Percentiles rank a stretch among this genome's conserved stretches.
Evolutionary conservation across 768 basidiomycete species (phyloP).

Genomic region (Leucocoprinus sp.): DNA sequence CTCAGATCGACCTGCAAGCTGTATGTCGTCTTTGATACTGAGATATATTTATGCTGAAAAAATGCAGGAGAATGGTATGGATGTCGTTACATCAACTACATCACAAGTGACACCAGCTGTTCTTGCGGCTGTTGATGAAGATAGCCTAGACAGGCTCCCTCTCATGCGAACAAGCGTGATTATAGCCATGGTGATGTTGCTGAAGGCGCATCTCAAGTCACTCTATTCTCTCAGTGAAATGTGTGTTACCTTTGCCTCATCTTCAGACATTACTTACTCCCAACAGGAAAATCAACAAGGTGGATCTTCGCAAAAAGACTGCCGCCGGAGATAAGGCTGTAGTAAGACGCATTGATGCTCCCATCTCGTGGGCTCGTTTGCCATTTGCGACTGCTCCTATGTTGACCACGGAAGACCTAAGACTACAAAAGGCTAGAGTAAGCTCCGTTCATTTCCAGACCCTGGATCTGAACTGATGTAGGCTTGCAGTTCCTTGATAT

Average conservation of each 20-base stretch:
- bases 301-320: constrained; percentile 81
- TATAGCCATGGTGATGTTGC: constrained; percentile 76
- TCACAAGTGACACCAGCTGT: background rate
- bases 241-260: constrained; percentile 37
- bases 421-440: constrained; percentile 57
- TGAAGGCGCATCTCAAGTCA: constrained; percentile 79
- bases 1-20: constrained; percentile 9
- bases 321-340: constrained; percentile 81
- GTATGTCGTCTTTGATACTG: too few relatives aligned
- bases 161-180: constrained; percentile 65
- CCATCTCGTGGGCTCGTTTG: constrained; percentile 67
- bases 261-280: background rate
- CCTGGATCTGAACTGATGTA: background rate
- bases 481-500: constrained; percentile 56
- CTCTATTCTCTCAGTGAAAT: constrained; percentile 88
- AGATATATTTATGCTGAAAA: too few relatives aligned
- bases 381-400: constrained; percentile 58
- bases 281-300: constrained; percentile 84
- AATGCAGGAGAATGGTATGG: constrained; percentile 15
- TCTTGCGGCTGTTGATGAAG: background rate
- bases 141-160: constrained; percentile 17
- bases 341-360: constrained; percentile 47
- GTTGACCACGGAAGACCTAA: constrained; percentile 51
- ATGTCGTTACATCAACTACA: constrained; percentile 5
- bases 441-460: constrained; percentile 17